These are phyloP conservation scores for Schizosaccharomyces osmophilus DNA, from an alignment of 805 yeast genomes.

Conservation along the genomic window DNA sequence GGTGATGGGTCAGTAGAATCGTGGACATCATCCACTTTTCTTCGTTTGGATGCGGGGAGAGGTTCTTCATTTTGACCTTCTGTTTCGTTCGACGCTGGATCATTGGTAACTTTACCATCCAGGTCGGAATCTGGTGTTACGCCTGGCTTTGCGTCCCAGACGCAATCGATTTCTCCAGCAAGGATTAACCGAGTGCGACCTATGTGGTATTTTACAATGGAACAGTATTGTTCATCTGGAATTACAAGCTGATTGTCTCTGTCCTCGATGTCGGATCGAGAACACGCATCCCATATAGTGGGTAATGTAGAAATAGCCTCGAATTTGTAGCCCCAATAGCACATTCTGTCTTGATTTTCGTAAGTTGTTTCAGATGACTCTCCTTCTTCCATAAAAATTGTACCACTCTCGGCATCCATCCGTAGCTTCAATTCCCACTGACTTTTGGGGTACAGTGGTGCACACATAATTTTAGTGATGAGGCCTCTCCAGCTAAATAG, in stretches of 20 bases:
- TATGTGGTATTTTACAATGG: constrained; percentile 66
- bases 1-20: background rate
- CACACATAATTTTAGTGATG: constrained; percentile 44
- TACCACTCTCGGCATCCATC: constrained; percentile 19
- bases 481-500: constrained; percentile 69
- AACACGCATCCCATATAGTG: constrained; percentile 46
- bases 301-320: constrained; percentile 54
- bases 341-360: constrained; percentile 12
- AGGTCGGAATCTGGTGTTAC: background rate
- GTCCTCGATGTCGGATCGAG: constrained; percentile 43
- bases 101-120: background rate
- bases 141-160: constrained; percentile 50
- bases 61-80: background rate
- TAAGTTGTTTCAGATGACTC: constrained; percentile 6
- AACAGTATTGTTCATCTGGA: constrained; percentile 51
- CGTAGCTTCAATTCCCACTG: constrained; percentile 24
- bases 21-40: constrained; percentile 6
- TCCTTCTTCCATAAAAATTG: constrained; percentile 26
- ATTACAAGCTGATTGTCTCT: constrained; percentile 36
- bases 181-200: constrained; percentile 43
- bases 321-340: constrained; percentile 44
- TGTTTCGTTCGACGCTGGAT: constrained; percentile 11
- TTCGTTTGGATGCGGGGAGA: background rate
- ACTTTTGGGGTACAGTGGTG: constrained; percentile 36
- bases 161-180: constrained; percentile 85